Conservation (phyloP, 139 green algal genomes). For the Zygnema circumcarinatum region DNA sequence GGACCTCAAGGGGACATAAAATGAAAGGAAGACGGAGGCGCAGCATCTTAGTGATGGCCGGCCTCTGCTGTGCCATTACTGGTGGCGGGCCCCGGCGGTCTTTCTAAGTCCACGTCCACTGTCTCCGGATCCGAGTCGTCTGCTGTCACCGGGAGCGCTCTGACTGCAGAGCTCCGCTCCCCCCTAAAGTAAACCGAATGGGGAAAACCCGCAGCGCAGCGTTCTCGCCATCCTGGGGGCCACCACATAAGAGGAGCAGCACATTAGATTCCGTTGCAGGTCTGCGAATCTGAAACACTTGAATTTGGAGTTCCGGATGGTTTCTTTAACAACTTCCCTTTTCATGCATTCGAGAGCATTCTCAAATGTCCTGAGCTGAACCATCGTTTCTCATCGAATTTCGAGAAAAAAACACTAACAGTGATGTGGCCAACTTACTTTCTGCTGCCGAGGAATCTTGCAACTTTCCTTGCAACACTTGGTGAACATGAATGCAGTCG, state of each 20-base stretch:
- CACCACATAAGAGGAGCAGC: background rate
- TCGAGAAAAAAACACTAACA: background rate
- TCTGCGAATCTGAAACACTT: background rate
- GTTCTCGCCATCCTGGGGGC: slow-evolving; percentile 40
- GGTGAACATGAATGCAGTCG: slow-evolving; percentile 6
- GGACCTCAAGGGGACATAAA: too few relatives aligned
- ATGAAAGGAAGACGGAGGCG: too few relatives aligned
- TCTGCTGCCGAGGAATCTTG: background rate
- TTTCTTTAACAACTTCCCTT: too few relatives aligned
- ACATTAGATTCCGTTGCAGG: background rate
- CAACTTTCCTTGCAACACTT: background rate
- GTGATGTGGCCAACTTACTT: slow-evolving; percentile 5
- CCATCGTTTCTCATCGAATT: too few relatives aligned
- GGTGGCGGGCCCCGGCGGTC: background rate
- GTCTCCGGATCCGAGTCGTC: background rate
- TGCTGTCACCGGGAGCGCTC: slow-evolving; percentile 11
- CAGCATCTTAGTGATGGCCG: background rate
- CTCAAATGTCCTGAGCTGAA: too few relatives aligned
- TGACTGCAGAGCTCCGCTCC: slow-evolving; percentile 38
- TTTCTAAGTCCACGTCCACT: background rate
- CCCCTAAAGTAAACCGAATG: slow-evolving; percentile 44
- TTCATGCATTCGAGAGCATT: too few relatives aligned
- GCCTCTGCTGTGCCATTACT: background rate
- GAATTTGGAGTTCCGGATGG: too few relatives aligned
- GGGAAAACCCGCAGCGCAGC: slow-evolving; percentile 36